Conservation (phyloP, 345 rosid species). For the Raphanus raphanistrum region DNA sequence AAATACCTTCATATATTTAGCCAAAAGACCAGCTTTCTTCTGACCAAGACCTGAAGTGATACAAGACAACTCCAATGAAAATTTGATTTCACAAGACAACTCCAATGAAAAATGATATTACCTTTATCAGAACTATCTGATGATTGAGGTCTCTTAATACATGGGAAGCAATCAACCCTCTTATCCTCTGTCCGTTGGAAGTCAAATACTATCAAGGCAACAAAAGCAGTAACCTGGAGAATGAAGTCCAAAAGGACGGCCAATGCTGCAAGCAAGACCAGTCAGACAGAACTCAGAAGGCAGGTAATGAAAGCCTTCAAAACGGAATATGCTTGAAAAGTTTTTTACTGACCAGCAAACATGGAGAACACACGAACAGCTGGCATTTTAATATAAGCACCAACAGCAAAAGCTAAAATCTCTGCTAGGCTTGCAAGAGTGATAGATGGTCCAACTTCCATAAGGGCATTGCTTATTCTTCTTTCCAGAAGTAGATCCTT, state of each 20-base stretch:
- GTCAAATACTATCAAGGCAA: slow-evolving; percentile 88
- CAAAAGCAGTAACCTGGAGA: slow-evolving; percentile 97
- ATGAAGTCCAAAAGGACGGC: slow-evolving; percentile 96
- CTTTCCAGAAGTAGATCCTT: slow-evolving; percentile 73
- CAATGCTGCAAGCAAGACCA: slow-evolving; percentile 61
- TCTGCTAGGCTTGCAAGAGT: slow-evolving; percentile 96
- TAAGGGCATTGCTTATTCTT: slow-evolving; percentile 89
- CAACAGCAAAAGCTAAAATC: slow-evolving; percentile 95
- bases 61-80: slow-evolving; percentile 31
- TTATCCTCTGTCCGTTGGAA: slow-evolving; percentile 69
- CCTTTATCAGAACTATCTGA: slow-evolving; percentile 66
- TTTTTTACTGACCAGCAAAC: slow-evolving; percentile 77
- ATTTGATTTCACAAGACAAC: neutral
- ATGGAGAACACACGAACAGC: slow-evolving; percentile 97
- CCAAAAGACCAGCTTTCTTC: slow-evolving; percentile 71
- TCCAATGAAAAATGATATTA: slow-evolving; percentile 19
- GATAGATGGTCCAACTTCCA: slow-evolving; percentile 98
- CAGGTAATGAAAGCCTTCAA: neutral
- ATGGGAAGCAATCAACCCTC: slow-evolving; percentile 92
- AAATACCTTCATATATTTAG: slow-evolving; percentile 89
- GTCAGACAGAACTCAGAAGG: too few species aligned
- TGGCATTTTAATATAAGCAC: slow-evolving; percentile 94
- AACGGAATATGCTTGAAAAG: neutral
- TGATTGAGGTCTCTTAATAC: slow-evolving; percentile 55
- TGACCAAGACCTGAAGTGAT: slow-evolving; percentile 58